These are phyloP conservation scores for Roridomyces roridus DNA, from an alignment of 768 basidiomycete genomes.

Conservation along the genomic window DNA sequence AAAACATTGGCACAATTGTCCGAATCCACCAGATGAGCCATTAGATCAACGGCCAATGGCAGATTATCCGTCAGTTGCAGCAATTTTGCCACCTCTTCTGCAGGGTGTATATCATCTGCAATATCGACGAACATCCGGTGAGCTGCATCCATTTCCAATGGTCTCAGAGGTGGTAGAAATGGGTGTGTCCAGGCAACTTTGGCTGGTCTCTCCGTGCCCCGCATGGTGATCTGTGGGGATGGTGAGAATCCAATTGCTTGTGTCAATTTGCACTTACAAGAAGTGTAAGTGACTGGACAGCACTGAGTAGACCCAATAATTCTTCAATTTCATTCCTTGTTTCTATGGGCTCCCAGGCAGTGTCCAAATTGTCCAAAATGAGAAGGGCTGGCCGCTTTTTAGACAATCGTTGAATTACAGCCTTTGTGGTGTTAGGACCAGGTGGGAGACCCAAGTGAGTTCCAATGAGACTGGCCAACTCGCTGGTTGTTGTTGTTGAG, in stretches of 20 bases:
- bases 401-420: not conserved
- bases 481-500: not conserved
- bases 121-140: not conserved
- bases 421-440: not conserved
- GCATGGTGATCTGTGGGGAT: not conserved
- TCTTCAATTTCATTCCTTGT: not conserved
- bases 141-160: not conserved
- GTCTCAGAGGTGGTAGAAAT: not conserved
- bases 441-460: not conserved
- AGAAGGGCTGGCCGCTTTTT: not conserved
- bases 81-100: not conserved
- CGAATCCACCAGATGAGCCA: not conserved
- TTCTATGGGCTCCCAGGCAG: not conserved
- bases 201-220: not conserved
- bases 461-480: not conserved
- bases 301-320: not conserved
- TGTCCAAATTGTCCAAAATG: not conserved
- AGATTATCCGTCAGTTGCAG: not conserved
- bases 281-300: not conserved
- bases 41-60: not conserved
- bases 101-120: not conserved
- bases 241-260: not conserved
- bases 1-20: not conserved
- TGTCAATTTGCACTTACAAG: too few relatives aligned
- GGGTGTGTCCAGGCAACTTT: not conserved